These are phyloP conservation scores for Penicillium verrucosum DNA, from an alignment of 2,329 filamentous ascomycete genomes.

Conservation along the genomic window DNA sequence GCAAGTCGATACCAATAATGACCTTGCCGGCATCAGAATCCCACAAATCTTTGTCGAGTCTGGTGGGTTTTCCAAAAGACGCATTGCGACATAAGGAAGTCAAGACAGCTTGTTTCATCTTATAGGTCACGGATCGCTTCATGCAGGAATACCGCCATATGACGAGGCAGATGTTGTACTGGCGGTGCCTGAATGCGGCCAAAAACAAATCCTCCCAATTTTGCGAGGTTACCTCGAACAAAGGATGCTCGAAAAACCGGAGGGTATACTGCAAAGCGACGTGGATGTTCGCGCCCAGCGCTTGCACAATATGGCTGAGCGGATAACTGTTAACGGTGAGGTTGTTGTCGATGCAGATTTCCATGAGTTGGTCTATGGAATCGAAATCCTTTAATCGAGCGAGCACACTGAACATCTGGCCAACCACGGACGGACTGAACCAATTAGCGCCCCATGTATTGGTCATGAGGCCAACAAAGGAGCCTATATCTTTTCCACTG, in stretches of 20 bases:
- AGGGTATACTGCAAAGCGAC: conserved; percentile 24
- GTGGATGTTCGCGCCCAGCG: conserved; percentile 27
- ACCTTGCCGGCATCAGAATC: conserved; percentile 31
- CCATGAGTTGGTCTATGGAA: conserved; percentile 30
- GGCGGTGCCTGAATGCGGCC: conserved; percentile 37
- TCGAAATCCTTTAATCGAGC: conserved; percentile 24
- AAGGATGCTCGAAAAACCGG: conserved; percentile 19
- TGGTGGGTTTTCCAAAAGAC: conserved; percentile 7
- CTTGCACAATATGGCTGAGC: conserved; percentile 29
- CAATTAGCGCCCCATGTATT: conserved; percentile 35
- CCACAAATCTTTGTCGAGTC: conserved; percentile 20
- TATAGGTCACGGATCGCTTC: conserved; percentile 28
- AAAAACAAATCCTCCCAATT: conserved; percentile 42
- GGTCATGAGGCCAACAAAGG: conserved; percentile 41
- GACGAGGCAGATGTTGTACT: conserved; percentile 45
- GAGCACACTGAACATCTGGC: conserved; percentile 38
- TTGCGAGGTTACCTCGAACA: conserved; percentile 17
- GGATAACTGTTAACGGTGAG: conserved; percentile 28
- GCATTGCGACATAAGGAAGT: conserved; percentile 31
- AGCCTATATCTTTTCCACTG: conserved; percentile 30
- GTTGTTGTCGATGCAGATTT: conserved; percentile 29
- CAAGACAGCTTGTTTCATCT: conserved; percentile 35
- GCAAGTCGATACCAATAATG: conserved; percentile 32
- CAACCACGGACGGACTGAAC: conserved; percentile 36
- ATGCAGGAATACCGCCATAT: conserved; percentile 50